Conservation (phyloP, 805 yeast genomes). For the Candida silvatica region DNA sequence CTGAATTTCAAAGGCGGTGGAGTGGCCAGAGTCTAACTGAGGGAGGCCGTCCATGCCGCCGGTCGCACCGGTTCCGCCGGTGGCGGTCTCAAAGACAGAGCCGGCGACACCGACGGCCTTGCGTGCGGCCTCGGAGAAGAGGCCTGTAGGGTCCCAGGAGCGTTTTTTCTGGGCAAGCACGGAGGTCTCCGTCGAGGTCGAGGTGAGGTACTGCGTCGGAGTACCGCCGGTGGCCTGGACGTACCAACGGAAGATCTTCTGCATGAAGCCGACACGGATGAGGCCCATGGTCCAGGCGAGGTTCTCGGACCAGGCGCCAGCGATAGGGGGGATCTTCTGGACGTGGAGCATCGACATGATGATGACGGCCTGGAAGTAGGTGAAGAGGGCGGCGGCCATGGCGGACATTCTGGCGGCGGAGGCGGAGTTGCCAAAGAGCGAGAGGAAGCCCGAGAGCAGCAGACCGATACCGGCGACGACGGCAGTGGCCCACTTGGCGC, state of each 20-base stretch:
- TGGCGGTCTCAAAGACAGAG: not conserved
- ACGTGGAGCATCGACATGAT: conserved; percentile 81
- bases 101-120: not conserved
- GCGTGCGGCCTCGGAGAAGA: not conserved
- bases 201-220: conserved; percentile 60
- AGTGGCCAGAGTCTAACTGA: no score
- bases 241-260: conserved; percentile 75
- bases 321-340: conserved; percentile 84
- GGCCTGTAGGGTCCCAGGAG: conserved; percentile 26
- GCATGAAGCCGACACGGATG: conserved; percentile 74
- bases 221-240: conserved; percentile 84
- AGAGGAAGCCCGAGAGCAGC: conserved; percentile 69
- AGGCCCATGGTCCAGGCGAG: conserved; percentile 94
- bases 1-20: not conserved
- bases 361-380: conserved; percentile 84
- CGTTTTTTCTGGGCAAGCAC: no score
- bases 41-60: no score
- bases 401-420: conserved; percentile 89
- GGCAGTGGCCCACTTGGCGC: conserved; percentile 92
- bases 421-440: conserved; percentile 78
- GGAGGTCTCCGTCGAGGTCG: conserved; percentile 55
- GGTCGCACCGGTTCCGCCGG: no score
- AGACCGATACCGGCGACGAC: conserved; percentile 84
- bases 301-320: conserved; percentile 86
- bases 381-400: conserved; percentile 72